Evolutionary conservation across 805 yeast genomes (phyloP).

Genomic region (Yamadazyma kitorensis): DNA sequence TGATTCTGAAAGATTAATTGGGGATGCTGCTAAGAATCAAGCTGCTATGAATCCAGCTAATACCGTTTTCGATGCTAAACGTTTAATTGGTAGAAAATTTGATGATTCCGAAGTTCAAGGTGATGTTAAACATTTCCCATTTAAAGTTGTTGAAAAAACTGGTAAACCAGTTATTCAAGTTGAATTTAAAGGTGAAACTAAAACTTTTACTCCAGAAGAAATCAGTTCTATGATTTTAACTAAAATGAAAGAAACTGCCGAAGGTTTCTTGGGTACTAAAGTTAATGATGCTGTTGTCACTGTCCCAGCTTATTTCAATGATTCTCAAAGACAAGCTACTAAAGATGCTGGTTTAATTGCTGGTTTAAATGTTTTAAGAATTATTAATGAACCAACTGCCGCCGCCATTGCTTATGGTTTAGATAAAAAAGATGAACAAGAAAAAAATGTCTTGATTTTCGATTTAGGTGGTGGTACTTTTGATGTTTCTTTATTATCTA

Average conservation of each 20-base stretch:
- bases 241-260: constrained; percentile 92
- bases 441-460: constrained; percentile 56
- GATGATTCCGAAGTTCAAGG: constrained; percentile 74
- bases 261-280: constrained; percentile 61
- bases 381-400: constrained; percentile 90
- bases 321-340: constrained; percentile 97
- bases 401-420: constrained; percentile 69
- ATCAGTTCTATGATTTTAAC: constrained; percentile 87
- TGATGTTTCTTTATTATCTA: constrained; percentile 45
- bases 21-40: constrained; percentile 98
- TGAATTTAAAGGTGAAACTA: constrained; percentile 83
- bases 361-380: constrained; percentile 91
- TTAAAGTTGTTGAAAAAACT: constrained; percentile 71
- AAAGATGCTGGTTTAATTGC: constrained; percentile 97
- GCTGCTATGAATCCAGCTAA: constrained; percentile 92
- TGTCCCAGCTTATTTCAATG: constrained; percentile 96
- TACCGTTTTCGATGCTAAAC: constrained; percentile 91
- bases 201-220: constrained; percentile 92
- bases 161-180: constrained; percentile 83
- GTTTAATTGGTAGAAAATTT: constrained; percentile 90
- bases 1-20: constrained; percentile 88
- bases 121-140: constrained; percentile 68
- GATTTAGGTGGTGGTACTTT: constrained; percentile 52
- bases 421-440: constrained; percentile 57
- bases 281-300: constrained; percentile 88